These are phyloP conservation scores for Rhodomyrtus tomentosa DNA, from an alignment of 345 rosid species.

Conservation along the genomic window DNA sequence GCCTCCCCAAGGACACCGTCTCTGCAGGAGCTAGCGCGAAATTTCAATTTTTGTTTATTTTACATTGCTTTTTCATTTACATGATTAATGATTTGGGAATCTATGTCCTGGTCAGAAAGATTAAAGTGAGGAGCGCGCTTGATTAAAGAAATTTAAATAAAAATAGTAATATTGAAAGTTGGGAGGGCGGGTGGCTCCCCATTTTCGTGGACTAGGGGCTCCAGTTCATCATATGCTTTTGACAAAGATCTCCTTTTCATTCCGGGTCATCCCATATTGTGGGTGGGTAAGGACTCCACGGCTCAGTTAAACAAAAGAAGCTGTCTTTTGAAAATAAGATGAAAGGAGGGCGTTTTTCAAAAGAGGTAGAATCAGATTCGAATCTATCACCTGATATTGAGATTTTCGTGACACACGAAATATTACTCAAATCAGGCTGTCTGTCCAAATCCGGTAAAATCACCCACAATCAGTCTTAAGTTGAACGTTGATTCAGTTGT, in stretches of 20 bases:
- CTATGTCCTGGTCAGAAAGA: background rate
- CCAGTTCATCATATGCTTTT: background rate
- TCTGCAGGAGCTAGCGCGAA: rapidly evolving
- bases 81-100: background rate
- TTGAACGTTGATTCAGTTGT: too few relatives aligned
- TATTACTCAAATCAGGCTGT: too few relatives aligned
- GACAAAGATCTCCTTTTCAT: background rate
- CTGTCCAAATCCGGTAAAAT: too few relatives aligned
- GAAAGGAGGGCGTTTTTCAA: background rate
- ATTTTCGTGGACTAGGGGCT: background rate
- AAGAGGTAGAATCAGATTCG: too few relatives aligned
- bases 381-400: too few relatives aligned
- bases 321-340: background rate
- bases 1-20: background rate
- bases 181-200: background rate
- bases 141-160: background rate
- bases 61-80: background rate
- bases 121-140: background rate
- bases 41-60: background rate
- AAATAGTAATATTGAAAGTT: background rate
- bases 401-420: too few relatives aligned
- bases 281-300: background rate
- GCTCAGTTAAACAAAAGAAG: background rate
- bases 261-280: background rate
- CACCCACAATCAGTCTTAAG: background rate